Evolutionary conservation across 352 stramenopile species (phyloP).

Genomic region (Globisporangium nagaii): DNA sequence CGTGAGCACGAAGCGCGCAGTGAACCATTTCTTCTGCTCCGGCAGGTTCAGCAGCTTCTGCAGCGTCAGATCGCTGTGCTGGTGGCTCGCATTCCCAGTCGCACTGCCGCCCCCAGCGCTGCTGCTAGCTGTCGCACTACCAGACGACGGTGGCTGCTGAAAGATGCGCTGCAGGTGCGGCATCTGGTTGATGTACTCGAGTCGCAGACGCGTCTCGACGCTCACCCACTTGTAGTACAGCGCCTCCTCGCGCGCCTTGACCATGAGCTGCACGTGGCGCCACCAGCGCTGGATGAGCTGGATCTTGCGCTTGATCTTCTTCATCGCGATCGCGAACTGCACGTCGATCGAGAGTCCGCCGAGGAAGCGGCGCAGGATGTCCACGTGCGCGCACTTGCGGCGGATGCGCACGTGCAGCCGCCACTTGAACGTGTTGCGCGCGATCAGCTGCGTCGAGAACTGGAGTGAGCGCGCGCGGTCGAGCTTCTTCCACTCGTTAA

Average conservation of each 20-base stretch:
- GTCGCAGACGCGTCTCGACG: constrained; percentile 35
- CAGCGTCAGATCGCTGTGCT: constrained; percentile 16
- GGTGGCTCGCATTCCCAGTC: background rate
- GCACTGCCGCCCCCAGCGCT: background rate
- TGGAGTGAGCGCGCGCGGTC: constrained; percentile 15
- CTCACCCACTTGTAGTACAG: constrained; percentile 49
- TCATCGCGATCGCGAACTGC: constrained; percentile 58
- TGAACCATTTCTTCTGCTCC: constrained; percentile 45
- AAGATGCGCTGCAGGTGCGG: constrained; percentile 53
- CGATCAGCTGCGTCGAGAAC: constrained; percentile 29
- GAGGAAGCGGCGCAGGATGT: constrained; percentile 37
- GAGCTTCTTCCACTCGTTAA: constrained; percentile 34
- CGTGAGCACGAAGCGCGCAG: constrained; percentile 35
- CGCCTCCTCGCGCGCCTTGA: constrained; percentile 40
- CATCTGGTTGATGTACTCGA: constrained; percentile 49
- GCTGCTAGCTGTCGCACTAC: no score
- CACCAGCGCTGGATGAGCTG: constrained; percentile 58
- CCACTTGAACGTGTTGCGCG: constrained; percentile 28
- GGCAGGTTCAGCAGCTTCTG: constrained; percentile 52
- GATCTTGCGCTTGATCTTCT: constrained; percentile 46
- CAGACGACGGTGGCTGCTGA: constrained; percentile 17
- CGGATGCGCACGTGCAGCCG: constrained; percentile 34
- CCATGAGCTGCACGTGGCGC: constrained; percentile 49
- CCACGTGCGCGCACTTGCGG: constrained; percentile 24
- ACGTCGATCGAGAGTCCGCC: constrained; percentile 48